Percentiles rank a stretch among this genome's conserved stretches.
Conservation (phyloP, 176 grass and related monocot species). For the Olyra latifolia region DNA sequence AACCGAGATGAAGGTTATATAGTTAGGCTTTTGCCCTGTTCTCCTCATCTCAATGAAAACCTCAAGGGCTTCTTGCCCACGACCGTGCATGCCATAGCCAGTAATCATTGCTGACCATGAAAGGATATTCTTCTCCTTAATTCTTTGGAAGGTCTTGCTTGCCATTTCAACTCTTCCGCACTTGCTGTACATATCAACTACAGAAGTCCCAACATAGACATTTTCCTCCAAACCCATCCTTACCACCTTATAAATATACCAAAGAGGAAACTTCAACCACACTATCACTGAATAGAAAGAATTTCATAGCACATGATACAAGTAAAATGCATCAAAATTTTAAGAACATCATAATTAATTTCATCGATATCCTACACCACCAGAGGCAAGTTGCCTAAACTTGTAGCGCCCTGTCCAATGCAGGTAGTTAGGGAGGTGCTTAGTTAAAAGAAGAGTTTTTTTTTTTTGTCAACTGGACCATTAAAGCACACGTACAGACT, state of each 20-base stretch:
- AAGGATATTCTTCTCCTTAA: slow-evolving; percentile 78
- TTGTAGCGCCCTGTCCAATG: background rate
- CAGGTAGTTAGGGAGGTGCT: no score
- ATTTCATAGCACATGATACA: background rate
- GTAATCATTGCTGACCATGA: slow-evolving; percentile 91
- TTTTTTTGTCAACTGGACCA: no score
- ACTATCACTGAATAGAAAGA: background rate
- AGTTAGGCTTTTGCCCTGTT: slow-evolving; percentile 68
- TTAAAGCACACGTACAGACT: no score
- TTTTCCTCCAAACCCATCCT: slow-evolving; percentile 77
- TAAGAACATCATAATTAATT: slow-evolving; percentile 6
- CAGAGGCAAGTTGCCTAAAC: background rate
- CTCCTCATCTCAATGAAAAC: slow-evolving; percentile 70
- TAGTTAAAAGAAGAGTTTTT: no score
- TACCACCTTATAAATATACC: slow-evolving; percentile 55
- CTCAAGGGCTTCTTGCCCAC: slow-evolving; percentile 59
- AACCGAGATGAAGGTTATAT: slow-evolving; percentile 87
- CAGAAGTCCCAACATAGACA: slow-evolving; percentile 79
- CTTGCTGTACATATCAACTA: slow-evolving; percentile 96
- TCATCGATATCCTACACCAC: background rate
- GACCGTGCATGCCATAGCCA: slow-evolving; percentile 82
- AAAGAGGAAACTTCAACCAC: slow-evolving; percentile 24
- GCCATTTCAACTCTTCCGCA: slow-evolving; percentile 83
- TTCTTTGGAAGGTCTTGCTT: slow-evolving; percentile 59
- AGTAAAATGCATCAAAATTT: background rate